Evolutionary conservation across 345 rosid genomes (phyloP).

Genomic region (Crucihimalaya himalaica): DNA sequence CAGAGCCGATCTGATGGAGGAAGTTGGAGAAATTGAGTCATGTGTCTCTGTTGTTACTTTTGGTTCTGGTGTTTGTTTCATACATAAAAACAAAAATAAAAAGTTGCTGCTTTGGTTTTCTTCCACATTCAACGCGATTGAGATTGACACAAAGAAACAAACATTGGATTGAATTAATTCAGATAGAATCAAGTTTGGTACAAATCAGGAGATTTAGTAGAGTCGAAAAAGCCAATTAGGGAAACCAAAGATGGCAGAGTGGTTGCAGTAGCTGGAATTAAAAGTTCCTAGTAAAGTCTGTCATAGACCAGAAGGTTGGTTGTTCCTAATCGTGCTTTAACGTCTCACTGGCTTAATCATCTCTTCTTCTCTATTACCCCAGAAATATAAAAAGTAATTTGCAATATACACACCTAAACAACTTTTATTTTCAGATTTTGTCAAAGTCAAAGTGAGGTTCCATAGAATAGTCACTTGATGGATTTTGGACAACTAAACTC

Average conservation of each 20-base stretch:
- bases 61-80: background rate
- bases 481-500: no score
- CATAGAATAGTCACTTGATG: no score
- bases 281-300: background rate
- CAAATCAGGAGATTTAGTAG: background rate
- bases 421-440: no score
- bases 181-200: slow-evolving; percentile 4
- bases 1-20: slow-evolving; percentile 49
- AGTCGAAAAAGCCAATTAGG: background rate
- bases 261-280: slow-evolving; percentile 24
- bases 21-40: slow-evolving; percentile 54
- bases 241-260: slow-evolving; percentile 35
- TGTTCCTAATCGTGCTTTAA: slow-evolving; percentile 69
- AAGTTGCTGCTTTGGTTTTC: slow-evolving; percentile 3
- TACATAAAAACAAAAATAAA: background rate
- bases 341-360: slow-evolving; percentile 77
- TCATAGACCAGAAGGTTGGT: slow-evolving; percentile 52
- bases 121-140: background rate
- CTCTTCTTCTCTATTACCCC: slow-evolving; percentile 59
- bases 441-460: no score
- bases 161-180: background rate
- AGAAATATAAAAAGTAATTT: no score
- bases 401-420: no score
- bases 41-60: slow-evolving; percentile 3
- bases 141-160: background rate